Evolutionary conservation across 805 yeast genomes (phyloP).

Genomic region (Ogataea chonburiensis): DNA sequence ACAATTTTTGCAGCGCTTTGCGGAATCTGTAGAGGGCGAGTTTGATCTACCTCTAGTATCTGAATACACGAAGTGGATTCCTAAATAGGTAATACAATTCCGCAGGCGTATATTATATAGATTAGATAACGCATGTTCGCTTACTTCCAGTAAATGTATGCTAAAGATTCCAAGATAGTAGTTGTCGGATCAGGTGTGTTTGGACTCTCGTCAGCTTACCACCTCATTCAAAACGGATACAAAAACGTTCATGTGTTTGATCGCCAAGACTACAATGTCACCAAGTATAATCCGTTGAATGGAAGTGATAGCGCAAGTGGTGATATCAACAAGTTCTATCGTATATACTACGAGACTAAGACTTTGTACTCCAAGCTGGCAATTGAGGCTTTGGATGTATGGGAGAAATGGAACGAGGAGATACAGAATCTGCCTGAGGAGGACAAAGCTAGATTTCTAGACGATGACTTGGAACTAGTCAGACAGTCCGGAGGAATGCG

Average conservation of each 20-base stretch:
- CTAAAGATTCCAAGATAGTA: conserved; percentile 15
- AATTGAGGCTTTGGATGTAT: conserved; percentile 13
- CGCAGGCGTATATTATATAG: too few relatives aligned
- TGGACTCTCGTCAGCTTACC: conserved; percentile 45
- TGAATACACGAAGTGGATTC: too few relatives aligned
- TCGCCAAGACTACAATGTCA: conserved; percentile 14
- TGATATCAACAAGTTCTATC: conserved; percentile 24
- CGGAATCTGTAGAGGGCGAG: too few relatives aligned
- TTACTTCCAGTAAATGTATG: conserved; percentile 2
- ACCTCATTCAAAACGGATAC: conserved; percentile 21
- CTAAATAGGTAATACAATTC: not conserved
- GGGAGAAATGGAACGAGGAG: conserved; percentile 22
- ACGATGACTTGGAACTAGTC: conserved; percentile 14
- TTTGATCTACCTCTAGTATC: too few relatives aligned
- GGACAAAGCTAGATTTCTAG: conserved; percentile 18
- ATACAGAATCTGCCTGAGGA: conserved; percentile 16
- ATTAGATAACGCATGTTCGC: too few relatives aligned
- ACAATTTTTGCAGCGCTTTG: too few relatives aligned
- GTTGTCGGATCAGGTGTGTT: conserved; percentile 52
- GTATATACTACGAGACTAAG: conserved; percentile 22
- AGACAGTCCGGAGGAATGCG: conserved; percentile 3
- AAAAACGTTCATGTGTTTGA: conserved; percentile 22
- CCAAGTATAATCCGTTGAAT: conserved; percentile 18
- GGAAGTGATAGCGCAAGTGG: conserved; percentile 27
- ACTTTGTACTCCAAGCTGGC: conserved; percentile 22